phyloP scores from a whole-genome alignment of 2,329 filamentous ascomycete genomes.

The Ophiostoma tasmaniense region DNA sequence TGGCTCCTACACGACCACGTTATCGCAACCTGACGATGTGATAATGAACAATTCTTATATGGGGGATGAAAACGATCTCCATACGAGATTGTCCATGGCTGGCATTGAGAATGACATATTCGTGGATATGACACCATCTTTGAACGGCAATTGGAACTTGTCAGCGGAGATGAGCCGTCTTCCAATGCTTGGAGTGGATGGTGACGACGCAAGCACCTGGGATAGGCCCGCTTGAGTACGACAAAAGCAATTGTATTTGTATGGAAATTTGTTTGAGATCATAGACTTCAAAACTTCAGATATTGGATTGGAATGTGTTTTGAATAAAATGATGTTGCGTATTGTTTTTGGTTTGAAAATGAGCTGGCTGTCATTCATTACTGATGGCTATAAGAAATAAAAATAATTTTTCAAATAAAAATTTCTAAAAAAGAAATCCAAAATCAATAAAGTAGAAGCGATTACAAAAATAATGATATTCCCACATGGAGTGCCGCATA shows the following conservation, averaged over 20 bases:
- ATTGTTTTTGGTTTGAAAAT: too few relatives aligned
- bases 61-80: not conserved
- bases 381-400: too few relatives aligned
- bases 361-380: too few relatives aligned
- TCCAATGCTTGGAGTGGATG: not conserved
- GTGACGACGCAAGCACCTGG: not conserved
- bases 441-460: too few relatives aligned
- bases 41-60: not conserved
- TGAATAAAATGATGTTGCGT: too few relatives aligned
- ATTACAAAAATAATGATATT: not conserved
- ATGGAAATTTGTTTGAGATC: too few relatives aligned
- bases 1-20: not conserved
- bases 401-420: too few relatives aligned
- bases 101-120: not conserved
- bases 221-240: not conserved
- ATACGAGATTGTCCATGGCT: not conserved
- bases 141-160: not conserved
- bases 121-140: not conserved
- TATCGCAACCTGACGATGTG: not conserved
- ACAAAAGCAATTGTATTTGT: too few relatives aligned
- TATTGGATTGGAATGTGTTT: too few relatives aligned
- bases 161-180: not conserved
- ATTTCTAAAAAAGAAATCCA: too few relatives aligned
- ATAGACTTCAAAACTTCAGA: too few relatives aligned
- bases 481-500: not conserved